Evolutionary conservation across 2,329 filamentous ascomycete species (phyloP).

Genomic region (Amesomyces nigricolor): DNA sequence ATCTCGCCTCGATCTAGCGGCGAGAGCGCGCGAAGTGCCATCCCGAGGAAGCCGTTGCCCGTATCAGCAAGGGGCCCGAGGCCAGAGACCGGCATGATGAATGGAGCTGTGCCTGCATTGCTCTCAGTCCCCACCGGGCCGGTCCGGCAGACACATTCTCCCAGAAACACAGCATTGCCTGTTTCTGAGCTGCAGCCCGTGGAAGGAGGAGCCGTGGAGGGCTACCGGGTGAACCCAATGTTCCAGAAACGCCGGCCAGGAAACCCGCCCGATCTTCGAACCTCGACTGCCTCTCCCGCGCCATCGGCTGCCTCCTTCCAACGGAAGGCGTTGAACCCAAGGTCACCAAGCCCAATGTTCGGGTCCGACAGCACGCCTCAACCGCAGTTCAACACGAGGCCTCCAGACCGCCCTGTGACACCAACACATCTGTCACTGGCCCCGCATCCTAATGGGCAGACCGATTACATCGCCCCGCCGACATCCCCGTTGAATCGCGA

Average conservation of each 20-base stretch:
- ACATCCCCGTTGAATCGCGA: neutral
- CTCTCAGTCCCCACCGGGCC: neutral
- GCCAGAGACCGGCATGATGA: slow-evolving; percentile 2
- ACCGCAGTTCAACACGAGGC: neutral
- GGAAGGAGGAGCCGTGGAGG: neutral
- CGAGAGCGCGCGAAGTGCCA: slow-evolving; percentile 39
- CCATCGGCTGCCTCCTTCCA: neutral
- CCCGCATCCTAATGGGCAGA: neutral
- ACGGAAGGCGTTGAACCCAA: slow-evolving; percentile 18
- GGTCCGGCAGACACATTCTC: neutral
- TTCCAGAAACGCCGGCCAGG: slow-evolving; percentile 12
- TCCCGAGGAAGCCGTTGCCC: slow-evolving; percentile 50
- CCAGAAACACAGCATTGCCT: neutral
- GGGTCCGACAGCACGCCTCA: neutral
- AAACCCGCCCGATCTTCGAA: neutral
- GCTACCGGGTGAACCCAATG: slow-evolving; percentile 22
- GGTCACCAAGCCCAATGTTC: neutral
- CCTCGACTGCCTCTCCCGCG: slow-evolving; percentile 1
- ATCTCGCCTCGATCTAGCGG: slow-evolving; percentile 39
- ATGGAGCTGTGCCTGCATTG: neutral
- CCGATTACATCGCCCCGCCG: slow-evolving; percentile 1
- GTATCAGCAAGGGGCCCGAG: slow-evolving; percentile 24
- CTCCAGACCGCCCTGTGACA: slow-evolving; percentile 10
- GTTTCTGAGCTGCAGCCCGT: neutral
- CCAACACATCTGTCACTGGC: slow-evolving; percentile 4